These are phyloP conservation scores for Deinandra increscens DNA, from an alignment of 129 eudicot species.

Conservation along the genomic window DNA sequence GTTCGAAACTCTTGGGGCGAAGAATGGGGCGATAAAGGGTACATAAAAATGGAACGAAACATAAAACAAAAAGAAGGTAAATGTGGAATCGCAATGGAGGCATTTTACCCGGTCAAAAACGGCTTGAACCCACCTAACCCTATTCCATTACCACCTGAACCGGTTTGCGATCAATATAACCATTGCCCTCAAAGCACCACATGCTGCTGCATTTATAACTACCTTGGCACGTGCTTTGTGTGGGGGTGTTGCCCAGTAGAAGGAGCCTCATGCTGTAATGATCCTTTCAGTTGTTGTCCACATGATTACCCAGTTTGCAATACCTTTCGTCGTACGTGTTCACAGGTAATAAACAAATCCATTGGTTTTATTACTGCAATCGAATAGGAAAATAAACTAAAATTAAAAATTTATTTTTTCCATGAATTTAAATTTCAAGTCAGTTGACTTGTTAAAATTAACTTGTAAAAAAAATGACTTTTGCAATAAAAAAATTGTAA, in stretches of 20 bases:
- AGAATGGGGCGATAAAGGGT: slow-evolving; percentile 46
- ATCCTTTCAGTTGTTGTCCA: too few species aligned
- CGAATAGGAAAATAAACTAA: too few species aligned
- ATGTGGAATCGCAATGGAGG: slow-evolving; percentile 29
- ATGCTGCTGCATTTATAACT: slow-evolving; percentile 49
- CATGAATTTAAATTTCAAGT: too few species aligned
- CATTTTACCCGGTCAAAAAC: slow-evolving; percentile 46
- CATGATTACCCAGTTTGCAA: too few species aligned
- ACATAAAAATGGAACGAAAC: slow-evolving; percentile 45
- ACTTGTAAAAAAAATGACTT: too few species aligned
- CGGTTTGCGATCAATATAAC: slow-evolving; percentile 45
- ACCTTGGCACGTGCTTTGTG: slow-evolving; percentile 34
- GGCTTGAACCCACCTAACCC: slow-evolving; percentile 57
- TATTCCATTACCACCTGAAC: slow-evolving; percentile 50
- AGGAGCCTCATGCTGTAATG: too few species aligned
- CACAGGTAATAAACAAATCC: too few species aligned
- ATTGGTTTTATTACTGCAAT: too few species aligned
- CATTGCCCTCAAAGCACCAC: slow-evolving; percentile 57
- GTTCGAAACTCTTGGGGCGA: slow-evolving; percentile 53
- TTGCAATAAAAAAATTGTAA: too few species aligned
- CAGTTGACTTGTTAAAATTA: too few species aligned
- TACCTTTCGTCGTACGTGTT: too few species aligned
- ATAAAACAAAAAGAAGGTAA: slow-evolving; percentile 14
- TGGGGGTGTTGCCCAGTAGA: slow-evolving; percentile 37
- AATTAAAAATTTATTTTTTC: too few species aligned